These are phyloP conservation scores for Amoeboaphelidium protococcarum DNA, from an alignment of 371 early-diverging fungal genomes.

Conservation along the genomic window DNA sequence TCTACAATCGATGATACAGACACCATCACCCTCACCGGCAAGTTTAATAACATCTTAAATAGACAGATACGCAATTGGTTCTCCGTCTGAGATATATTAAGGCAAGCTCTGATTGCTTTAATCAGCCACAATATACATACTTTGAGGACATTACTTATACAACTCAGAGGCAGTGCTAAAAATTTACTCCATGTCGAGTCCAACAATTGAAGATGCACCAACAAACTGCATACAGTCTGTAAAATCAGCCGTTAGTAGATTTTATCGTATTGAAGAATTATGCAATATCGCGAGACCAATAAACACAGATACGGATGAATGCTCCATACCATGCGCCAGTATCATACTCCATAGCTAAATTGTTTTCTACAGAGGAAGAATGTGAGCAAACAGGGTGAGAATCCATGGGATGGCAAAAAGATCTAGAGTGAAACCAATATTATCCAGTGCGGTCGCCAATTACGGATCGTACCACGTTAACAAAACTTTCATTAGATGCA, in stretches of 20 bases:
- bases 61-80: too few species aligned
- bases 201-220: too few species aligned
- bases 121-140: too few species aligned
- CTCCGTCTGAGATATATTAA: too few species aligned
- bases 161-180: too few species aligned
- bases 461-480: slow-evolving; percentile 44
- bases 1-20: too few species aligned
- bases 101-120: too few species aligned
- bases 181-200: too few species aligned
- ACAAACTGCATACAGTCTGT: too few species aligned
- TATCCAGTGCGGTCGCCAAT: slow-evolving; percentile 29
- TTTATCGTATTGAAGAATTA: slow-evolving; percentile 28
- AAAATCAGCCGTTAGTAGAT: slow-evolving; percentile 27
- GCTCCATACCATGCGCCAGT: slow-evolving; percentile 35
- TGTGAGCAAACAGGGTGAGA: slow-evolving; percentile 51
- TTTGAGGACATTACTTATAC: too few species aligned
- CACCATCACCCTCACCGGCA: too few species aligned
- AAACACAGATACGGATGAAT: slow-evolving; percentile 30
- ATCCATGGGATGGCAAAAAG: slow-evolving; percentile 62
- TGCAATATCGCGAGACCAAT: slow-evolving; percentile 37
- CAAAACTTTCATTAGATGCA: slow-evolving; percentile 30
- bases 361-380: slow-evolving; percentile 44
- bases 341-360: slow-evolving; percentile 51
- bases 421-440: slow-evolving; percentile 35
- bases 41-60: too few species aligned